Conservation (phyloP, 2,329 filamentous ascomycete genomes). For the Pyrenophora teres region DNA sequence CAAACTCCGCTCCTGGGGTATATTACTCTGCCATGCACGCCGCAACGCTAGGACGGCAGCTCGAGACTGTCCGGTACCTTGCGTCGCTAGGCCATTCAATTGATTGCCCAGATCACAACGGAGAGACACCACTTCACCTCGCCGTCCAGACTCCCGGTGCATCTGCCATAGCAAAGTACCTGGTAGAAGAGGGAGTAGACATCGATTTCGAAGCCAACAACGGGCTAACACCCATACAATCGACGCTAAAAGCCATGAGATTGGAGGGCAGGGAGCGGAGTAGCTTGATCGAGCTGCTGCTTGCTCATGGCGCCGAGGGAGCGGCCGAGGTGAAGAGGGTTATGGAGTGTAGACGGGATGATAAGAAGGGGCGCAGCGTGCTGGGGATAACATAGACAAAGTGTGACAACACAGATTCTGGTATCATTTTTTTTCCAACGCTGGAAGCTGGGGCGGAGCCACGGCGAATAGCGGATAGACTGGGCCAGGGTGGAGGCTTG, state of each 20-base stretch:
- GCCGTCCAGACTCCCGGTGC: constrained; percentile 35
- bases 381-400: constrained; percentile 20
- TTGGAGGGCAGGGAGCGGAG: constrained; percentile 35
- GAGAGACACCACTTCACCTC: constrained; percentile 41
- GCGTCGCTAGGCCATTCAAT: constrained; percentile 33
- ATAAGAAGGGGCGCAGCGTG: constrained; percentile 29
- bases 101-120: constrained; percentile 30
- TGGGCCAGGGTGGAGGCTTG: too few relatives aligned
- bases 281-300: constrained; percentile 35
- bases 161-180: constrained; percentile 32
- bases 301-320: constrained; percentile 36
- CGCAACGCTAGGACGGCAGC: constrained; percentile 31
- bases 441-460: too few relatives aligned
- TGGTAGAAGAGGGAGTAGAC: constrained; percentile 39
- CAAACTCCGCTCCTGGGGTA: constrained; percentile 6
- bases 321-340: constrained; percentile 18
- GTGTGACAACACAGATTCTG: too few relatives aligned
- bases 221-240: constrained; percentile 31
- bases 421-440: too few relatives aligned
- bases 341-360: constrained; percentile 20
- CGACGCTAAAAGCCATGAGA: constrained; percentile 22
- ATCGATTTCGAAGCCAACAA: constrained; percentile 33
- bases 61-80: constrained; percentile 36
- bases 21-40: constrained; percentile 39
- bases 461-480: too few relatives aligned